Percentiles rank a stretch among this genome's conserved stretches.
Evolutionary conservation across 345 rosid genomes (phyloP).

Genomic region (Abelmoschus esculentus): DNA sequence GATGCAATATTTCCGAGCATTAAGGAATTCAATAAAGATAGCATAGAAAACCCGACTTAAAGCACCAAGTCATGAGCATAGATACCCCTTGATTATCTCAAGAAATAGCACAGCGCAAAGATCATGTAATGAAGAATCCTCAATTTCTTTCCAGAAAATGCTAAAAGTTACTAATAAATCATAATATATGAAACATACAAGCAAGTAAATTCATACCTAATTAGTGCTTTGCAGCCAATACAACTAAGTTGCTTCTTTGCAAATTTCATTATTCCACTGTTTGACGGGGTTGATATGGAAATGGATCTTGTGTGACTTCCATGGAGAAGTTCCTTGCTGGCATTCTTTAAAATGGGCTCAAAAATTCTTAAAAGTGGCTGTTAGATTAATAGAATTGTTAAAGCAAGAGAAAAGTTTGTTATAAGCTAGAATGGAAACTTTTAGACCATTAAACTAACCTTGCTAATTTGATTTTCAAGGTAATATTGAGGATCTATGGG

Average conservation of each 20-base stretch:
- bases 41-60: not conserved
- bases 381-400: constrained; percentile 14
- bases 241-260: constrained; percentile 83
- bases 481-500: constrained; percentile 92
- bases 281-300: constrained; percentile 83
- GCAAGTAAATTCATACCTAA: constrained; percentile 35
- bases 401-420: not conserved
- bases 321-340: constrained; percentile 81
- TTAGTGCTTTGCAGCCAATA: constrained; percentile 78
- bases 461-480: constrained; percentile 91
- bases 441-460: constrained; percentile 41
- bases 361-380: constrained; percentile 96
- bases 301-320: constrained; percentile 93
- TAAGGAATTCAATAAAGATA: not conserved
- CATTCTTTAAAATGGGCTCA: constrained; percentile 95
- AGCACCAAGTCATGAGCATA: not conserved
- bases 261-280: constrained; percentile 88
- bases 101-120: not conserved
- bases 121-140: too few species aligned
- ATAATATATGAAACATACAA: not conserved
- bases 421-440: constrained; percentile 5
- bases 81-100: not conserved
- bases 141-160: not conserved
- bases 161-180: not conserved
- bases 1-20: too few species aligned